Percentiles rank a stretch among this genome's conserved stretches.
Conservation (phyloP, 495 filamentous ascomycete genomes). For the Pseudoneurospora amorphoporcata region DNA sequence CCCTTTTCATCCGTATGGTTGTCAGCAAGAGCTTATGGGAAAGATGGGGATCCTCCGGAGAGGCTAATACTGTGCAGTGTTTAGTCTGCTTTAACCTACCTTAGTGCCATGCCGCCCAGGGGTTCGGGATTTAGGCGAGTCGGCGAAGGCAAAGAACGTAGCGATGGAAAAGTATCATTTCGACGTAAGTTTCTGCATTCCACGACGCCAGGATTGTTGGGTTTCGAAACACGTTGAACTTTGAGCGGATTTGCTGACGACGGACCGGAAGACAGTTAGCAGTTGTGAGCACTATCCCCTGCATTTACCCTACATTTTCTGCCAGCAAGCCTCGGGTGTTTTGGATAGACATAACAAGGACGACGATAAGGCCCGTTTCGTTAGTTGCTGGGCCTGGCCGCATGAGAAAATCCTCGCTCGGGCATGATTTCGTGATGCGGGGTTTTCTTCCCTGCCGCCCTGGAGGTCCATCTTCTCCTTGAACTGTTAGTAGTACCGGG, state of each 20-base stretch:
- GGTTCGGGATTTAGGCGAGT: not conserved
- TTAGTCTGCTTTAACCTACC: not conserved
- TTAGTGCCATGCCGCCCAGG: not conserved
- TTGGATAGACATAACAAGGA: not conserved
- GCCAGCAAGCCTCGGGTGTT: not conserved
- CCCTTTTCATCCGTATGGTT: not conserved
- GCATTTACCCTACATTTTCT: not conserved
- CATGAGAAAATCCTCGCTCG: not conserved
- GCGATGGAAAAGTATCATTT: not conserved
- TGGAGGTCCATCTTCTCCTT: not conserved
- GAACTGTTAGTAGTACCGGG: not conserved
- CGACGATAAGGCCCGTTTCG: not conserved
- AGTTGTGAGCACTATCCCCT: not conserved
- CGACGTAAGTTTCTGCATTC: not conserved
- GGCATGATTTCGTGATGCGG: not conserved
- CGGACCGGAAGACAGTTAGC: not conserved
- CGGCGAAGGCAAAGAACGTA: not conserved
- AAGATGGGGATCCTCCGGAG: not conserved
- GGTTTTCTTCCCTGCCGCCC: not conserved
- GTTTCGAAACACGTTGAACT: not conserved
- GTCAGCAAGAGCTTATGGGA: not conserved
- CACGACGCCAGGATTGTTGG: not conserved
- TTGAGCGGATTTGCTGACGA: not conserved
- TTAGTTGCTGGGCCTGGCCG: not conserved
- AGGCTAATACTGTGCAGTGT: not conserved